Conservation (phyloP, 257 asterid genomes). For the Capsicum baccatum region DNA sequence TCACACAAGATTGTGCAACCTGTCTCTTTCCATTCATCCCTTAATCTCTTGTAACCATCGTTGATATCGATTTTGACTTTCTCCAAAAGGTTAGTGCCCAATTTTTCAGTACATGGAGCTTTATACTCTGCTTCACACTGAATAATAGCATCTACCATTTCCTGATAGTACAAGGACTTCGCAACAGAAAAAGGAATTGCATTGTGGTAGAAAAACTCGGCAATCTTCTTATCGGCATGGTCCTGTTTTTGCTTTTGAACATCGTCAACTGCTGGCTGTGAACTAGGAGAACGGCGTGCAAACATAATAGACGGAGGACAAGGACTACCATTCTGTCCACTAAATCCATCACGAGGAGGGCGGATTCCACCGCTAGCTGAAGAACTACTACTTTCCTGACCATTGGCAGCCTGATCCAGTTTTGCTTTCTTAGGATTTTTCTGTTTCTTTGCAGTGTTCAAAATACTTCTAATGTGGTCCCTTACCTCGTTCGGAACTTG, state of each 20-base stretch:
- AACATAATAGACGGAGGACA: conserved; percentile 46
- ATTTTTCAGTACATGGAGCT: conserved; percentile 46
- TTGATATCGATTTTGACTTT: conserved; percentile 41
- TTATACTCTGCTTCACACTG: conserved; percentile 49
- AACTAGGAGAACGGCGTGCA: conserved; percentile 37
- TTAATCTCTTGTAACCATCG: conserved; percentile 33
- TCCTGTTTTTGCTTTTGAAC: conserved; percentile 44
- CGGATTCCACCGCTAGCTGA: conserved; percentile 48
- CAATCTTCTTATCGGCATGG: conserved; percentile 52
- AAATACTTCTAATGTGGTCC: conserved; percentile 44
- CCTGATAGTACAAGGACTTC: conserved; percentile 43
- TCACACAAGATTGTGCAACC: conserved; percentile 56
- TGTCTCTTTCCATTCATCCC: conserved; percentile 48
- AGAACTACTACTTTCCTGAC: conserved; percentile 48
- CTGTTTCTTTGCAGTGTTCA: conserved; percentile 47
- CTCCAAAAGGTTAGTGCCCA: conserved; percentile 42
- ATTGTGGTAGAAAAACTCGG: conserved; percentile 52
- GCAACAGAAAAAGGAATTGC: conserved; percentile 50
- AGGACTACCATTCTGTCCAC: conserved; percentile 42
- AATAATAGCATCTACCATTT: conserved; percentile 50
- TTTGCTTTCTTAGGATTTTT: conserved; percentile 45
- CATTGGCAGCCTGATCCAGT: conserved; percentile 41
- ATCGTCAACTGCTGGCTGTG: conserved; percentile 35
- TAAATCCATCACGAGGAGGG: conserved; percentile 44
- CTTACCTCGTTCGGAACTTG: conserved; percentile 45